phyloP scores from a whole-genome alignment of 768 basidiomycete genomes.

The Rhizopogon roseolus region DNA sequence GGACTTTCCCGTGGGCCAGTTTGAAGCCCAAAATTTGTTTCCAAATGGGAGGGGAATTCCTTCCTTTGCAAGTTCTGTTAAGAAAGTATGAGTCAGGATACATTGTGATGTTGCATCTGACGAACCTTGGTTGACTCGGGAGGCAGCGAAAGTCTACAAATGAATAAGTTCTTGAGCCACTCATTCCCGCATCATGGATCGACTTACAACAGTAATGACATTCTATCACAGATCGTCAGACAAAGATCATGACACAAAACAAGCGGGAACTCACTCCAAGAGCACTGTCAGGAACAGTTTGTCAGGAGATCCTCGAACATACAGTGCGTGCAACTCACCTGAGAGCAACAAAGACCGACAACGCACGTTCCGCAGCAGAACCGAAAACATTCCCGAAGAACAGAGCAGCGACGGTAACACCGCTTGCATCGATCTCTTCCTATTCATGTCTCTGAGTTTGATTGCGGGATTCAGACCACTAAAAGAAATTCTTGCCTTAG shows the following conservation, averaged over 20 bases:
- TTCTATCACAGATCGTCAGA: constrained; percentile 10
- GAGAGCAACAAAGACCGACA: constrained; percentile 54
- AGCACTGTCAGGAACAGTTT: constrained; percentile 21
- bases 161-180: background rate
- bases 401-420: constrained; percentile 53
- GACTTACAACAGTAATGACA: constrained; percentile 27
- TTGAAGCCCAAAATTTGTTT: constrained; percentile 56
- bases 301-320: background rate
- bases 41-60: constrained; percentile 58
- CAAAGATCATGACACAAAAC: background rate
- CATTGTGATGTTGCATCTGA: background rate
- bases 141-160: constrained; percentile 44
- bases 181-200: background rate
- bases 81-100: background rate
- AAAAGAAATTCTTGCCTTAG: constrained; percentile 10
- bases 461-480: background rate
- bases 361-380: constrained; percentile 41
- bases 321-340: constrained; percentile 29
- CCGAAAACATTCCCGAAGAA: constrained; percentile 62
- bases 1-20: constrained; percentile 55
- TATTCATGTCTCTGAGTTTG: constrained; percentile 8
- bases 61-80: constrained; percentile 53
- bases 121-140: constrained; percentile 48
- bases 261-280: constrained; percentile 23
- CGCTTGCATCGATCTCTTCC: constrained; percentile 41